Evolutionary conservation across 768 basidiomycete genomes (phyloP).

Genomic region (Termitomyces sp.): DNA sequence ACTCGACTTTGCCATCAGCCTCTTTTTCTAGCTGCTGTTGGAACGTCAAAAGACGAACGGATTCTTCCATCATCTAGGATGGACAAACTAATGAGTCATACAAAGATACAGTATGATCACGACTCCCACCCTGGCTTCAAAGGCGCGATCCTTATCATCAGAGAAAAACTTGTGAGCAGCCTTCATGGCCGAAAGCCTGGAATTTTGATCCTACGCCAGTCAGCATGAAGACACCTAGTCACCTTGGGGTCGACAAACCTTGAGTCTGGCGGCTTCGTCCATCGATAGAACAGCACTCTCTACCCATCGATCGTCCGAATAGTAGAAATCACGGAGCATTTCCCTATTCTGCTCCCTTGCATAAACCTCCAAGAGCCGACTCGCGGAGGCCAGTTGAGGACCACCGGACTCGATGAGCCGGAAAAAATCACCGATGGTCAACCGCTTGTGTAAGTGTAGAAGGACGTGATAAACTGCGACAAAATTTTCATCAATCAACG

Average conservation of each 20-base stretch:
- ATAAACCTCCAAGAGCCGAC: conserved; percentile 81
- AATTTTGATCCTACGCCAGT: conserved; percentile 55
- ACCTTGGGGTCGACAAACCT: conserved; percentile 32
- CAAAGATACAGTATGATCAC: background rate
- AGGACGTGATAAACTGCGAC: conserved; percentile 88
- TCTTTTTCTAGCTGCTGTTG: conserved; percentile 92
- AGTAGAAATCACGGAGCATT: conserved; percentile 94
- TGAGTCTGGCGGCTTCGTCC: conserved; percentile 69
- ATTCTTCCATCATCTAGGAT: conserved; percentile 88
- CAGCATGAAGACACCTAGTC: background rate
- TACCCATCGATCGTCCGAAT: conserved; percentile 91
- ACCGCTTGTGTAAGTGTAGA: conserved; percentile 75
- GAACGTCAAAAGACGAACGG: conserved; percentile 59
- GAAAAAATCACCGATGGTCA: conserved; percentile 90
- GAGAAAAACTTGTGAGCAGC: conserved; percentile 89
- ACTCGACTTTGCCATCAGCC: conserved; percentile 64
- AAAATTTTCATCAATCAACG: background rate
- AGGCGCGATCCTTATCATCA: conserved; percentile 86
- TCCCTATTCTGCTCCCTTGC: conserved; percentile 86
- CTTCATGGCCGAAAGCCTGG: conserved; percentile 68
- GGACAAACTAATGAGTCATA: background rate
- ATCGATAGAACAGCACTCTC: conserved; percentile 89
- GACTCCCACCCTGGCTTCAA: conserved; percentile 77
- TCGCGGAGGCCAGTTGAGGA: conserved; percentile 63
- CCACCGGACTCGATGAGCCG: conserved; percentile 90